These are phyloP conservation scores for Cronartium ribicola DNA, from an alignment of 1,284 basidiomycete species.

Conservation along the genomic window DNA sequence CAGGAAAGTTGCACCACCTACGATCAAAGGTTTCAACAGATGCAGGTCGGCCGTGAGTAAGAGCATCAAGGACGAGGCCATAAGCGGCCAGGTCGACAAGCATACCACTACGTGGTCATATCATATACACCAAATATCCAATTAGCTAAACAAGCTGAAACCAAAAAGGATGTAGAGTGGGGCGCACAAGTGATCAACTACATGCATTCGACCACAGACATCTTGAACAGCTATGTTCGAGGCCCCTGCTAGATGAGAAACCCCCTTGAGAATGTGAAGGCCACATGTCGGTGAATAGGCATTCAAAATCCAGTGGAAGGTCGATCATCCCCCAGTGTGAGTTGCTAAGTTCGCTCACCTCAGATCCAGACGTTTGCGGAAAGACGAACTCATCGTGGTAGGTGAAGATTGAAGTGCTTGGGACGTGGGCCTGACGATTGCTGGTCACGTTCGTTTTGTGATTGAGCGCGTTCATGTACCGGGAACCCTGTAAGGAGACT, in stretches of 20 bases:
- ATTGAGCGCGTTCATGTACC: constrained; percentile 14
- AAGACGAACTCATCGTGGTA: constrained; percentile 43
- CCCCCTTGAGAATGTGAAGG: background rate
- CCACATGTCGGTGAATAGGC: too few species aligned
- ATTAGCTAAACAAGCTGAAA: too few species aligned
- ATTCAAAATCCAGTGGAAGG: background rate
- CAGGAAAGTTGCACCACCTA: too few species aligned
- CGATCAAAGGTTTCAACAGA: too few species aligned
- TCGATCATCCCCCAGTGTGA: too few species aligned
- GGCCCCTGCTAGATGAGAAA: constrained; percentile 17
- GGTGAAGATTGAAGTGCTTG: constrained; percentile 43
- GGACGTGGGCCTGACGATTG: constrained; percentile 30
- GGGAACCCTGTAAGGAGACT: background rate
- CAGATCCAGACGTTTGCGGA: constrained; percentile 26
- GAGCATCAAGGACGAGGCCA: too few species aligned
- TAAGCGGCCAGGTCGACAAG: too few species aligned
- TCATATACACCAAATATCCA: too few species aligned
- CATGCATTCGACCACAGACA: background rate
- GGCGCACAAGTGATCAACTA: constrained; percentile 22
- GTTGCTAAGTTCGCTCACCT: too few species aligned
- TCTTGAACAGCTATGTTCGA: constrained; percentile 16
- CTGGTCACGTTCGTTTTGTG: background rate
- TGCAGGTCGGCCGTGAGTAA: too few species aligned
- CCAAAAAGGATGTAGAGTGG: background rate
- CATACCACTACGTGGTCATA: too few species aligned